Conservation (phyloP, 2,329 filamentous ascomycete genomes). For the Fusarium sp. region DNA sequence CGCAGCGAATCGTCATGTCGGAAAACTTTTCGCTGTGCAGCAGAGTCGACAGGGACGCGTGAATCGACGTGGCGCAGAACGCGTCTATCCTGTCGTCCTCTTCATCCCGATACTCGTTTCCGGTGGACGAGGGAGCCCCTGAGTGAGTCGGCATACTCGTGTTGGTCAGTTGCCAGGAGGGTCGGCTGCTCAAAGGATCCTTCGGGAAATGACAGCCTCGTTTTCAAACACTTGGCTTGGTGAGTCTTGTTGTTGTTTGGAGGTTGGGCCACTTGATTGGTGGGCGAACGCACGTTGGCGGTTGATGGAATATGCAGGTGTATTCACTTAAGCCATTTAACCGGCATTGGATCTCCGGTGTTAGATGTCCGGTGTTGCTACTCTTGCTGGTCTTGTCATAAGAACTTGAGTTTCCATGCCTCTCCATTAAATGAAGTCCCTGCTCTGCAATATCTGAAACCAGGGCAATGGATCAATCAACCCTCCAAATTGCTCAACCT, state of each 20-base stretch:
- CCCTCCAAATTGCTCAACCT: background rate
- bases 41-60: slow-evolving; percentile 8
- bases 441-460: background rate
- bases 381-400: background rate
- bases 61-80: slow-evolving; percentile 9
- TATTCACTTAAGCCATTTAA: background rate
- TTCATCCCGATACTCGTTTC: background rate
- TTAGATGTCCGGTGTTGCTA: background rate
- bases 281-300: background rate
- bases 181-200: background rate
- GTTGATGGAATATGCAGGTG: background rate
- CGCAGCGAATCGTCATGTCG: slow-evolving; percentile 50
- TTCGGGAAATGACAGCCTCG: background rate
- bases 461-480: background rate
- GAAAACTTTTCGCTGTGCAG: slow-evolving; percentile 41
- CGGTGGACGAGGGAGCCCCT: background rate
- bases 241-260: background rate
- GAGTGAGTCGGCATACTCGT: background rate
- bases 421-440: too few relatives aligned
- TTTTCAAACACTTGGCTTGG: background rate
- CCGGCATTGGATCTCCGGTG: background rate
- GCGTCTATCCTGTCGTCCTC: background rate
- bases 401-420: background rate
- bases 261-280: background rate
- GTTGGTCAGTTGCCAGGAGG: background rate